Conservation (phyloP, 2,329 filamentous ascomycete species). For the Rutstroemia sp. region DNA sequence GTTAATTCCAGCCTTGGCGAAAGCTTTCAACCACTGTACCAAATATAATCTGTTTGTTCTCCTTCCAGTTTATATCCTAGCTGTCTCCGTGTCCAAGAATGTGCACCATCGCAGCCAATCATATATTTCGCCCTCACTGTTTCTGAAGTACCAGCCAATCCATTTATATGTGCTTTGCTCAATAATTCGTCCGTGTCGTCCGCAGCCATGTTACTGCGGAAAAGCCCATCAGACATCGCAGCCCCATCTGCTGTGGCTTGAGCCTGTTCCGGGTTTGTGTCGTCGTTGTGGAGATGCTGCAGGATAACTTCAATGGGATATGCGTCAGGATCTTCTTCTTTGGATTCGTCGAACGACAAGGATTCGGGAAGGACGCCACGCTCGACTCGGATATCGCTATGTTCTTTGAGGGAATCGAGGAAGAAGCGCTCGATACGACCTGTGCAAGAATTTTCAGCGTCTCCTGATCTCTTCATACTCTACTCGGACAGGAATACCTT, state of each 20-base stretch:
- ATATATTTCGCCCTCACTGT: constrained; percentile 54
- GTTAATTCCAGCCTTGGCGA: constrained; percentile 10
- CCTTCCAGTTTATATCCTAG: constrained; percentile 50
- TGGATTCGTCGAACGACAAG: constrained; percentile 45
- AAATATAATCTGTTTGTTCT: constrained; percentile 49
- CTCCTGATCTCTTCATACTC: not conserved
- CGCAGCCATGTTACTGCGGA: constrained; percentile 48
- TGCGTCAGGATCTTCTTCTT: constrained; percentile 40
- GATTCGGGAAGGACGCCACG: constrained; percentile 50
- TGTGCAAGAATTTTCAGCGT: not conserved
- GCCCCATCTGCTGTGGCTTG: constrained; percentile 23
- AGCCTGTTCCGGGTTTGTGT: constrained; percentile 44
- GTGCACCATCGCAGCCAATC: constrained; percentile 52
- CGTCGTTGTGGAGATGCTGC: constrained; percentile 48
- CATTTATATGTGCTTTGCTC: constrained; percentile 25
- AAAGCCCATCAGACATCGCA: constrained; percentile 43
- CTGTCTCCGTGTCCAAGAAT: constrained; percentile 42
- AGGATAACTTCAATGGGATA: constrained; percentile 56
- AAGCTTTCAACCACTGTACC: constrained; percentile 42
- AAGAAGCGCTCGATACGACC: constrained; percentile 58
- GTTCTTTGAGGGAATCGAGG: constrained; percentile 49
- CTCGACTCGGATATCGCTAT: constrained; percentile 50
- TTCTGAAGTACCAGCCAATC: constrained; percentile 42
- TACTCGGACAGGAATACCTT: constrained; percentile 38
- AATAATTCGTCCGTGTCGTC: constrained; percentile 50